Evolutionary conservation across 1,284 basidiomycete species (phyloP), one percentile per base, ranked within the genome.

Genomic region (Golubevia sp.): DNA sequence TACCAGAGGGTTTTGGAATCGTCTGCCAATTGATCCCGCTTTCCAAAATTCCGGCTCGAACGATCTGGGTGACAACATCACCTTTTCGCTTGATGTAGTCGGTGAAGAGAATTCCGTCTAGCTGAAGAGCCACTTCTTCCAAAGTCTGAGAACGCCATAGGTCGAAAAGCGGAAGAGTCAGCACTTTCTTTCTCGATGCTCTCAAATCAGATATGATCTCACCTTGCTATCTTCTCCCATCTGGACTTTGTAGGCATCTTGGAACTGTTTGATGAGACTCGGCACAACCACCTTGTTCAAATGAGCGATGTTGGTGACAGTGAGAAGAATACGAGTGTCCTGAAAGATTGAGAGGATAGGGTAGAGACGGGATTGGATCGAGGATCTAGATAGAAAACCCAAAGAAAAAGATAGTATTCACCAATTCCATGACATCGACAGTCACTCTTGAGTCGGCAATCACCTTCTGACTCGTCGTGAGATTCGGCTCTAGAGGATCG

Each of bases 21-120:
- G 92, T 90, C 68, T 90, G 91, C 96, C 97, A 99, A 79, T 97
- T 92, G 86, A 97, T 91, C 20, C 88, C 86, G 44, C 86, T 86
- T 59, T 91, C 88, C 23, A 97, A 85, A 51, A 99, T 91, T 2
- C 97, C 97, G 55, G 86, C 86, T 27, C 90, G 88, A 50, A 98
- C 86, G 55, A 93, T 90, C 21, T 86, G 84, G 49, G 86, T 90
- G n/a, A 95, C 87, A 6, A 86, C 85, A 1, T 86, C 86, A 5
- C 90, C 87, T 79, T 94, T 93, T 27, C 92, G 90, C 73, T 91
- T 91, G 68, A 92, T 86, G 77, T 93, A 97, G 62, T 91, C 91
- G 62, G 91, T 89, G 78, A 98, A 97, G 23, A 98, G 87, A 34
- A 89, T 92, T 78, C 89, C 88, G 85, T 99, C 94, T 50, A 97